Percentiles rank a stretch among this genome's conserved stretches.
Conservation (phyloP, 768 basidiomycete species). For the Mycena kentingensis region DNA sequence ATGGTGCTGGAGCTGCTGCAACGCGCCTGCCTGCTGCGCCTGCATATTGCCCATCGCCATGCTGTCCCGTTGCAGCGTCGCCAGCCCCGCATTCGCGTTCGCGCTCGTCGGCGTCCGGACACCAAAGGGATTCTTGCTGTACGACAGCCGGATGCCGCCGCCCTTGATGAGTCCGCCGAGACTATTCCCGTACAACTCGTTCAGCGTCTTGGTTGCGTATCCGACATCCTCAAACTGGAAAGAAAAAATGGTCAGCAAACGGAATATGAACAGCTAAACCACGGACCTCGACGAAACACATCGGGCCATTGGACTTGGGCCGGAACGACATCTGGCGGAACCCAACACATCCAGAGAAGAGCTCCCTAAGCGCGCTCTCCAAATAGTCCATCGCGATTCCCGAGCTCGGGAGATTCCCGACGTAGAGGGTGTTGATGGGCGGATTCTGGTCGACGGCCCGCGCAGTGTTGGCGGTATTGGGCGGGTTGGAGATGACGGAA, state of each 20-base stretch:
- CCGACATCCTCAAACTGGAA: constrained; percentile 86
- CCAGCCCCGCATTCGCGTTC: constrained; percentile 35
- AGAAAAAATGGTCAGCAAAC: constrained; percentile 16
- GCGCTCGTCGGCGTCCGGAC: constrained; percentile 78
- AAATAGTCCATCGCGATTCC: constrained; percentile 79
- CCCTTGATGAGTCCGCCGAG: constrained; percentile 91
- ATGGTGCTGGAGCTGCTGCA: not conserved
- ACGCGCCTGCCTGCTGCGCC: not conserved
- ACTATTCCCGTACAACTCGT: constrained; percentile 89
- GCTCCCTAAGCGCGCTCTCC: constrained; percentile 81
- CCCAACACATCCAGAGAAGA: constrained; percentile 80
- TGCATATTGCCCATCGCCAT: constrained; percentile 19
- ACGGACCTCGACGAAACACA: constrained; percentile 97
- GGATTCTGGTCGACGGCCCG: constrained; percentile 86
- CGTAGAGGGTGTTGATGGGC: constrained; percentile 99
- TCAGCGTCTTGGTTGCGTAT: constrained; percentile 83
- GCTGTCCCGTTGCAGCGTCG: constrained; percentile 44
- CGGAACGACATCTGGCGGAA: constrained; percentile 93
- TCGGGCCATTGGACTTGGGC: constrained; percentile 96
- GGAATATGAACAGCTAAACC: constrained; percentile 14
- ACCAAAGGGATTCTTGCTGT: constrained; percentile 98
- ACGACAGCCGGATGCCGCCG: constrained; percentile 93
- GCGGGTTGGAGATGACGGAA: not conserved
- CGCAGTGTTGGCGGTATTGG: constrained; percentile 27
- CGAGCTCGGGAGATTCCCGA: constrained; percentile 77